A percentile compares a stretch with the other conserved stretches of the same genome.
These are phyloP conservation scores for Leccinum subspadiceum DNA, from an alignment of 1,284 basidiomycete species.

Conservation along the genomic window DNA sequence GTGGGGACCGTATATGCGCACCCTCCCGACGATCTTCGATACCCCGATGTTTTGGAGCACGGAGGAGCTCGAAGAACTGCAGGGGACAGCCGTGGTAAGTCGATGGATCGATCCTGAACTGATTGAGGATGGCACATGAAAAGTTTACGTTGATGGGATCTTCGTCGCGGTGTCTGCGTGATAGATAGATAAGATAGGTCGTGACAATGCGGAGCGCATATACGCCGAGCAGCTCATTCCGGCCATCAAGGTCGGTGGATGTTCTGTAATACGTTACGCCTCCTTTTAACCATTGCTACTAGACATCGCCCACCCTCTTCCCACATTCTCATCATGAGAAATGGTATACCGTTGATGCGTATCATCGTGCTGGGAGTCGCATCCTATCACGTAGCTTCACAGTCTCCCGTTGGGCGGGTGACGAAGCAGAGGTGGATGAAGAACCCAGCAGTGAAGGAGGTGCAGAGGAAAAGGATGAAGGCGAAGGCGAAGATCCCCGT, in stretches of 20 bases:
- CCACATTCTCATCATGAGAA: conserved; percentile 42
- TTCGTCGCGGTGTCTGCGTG: background rate
- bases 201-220: conserved; percentile 76
- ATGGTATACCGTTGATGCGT: conserved; percentile 73
- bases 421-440: conserved; percentile 22
- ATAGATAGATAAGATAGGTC: conserved; percentile 79
- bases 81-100: conserved; percentile 87
- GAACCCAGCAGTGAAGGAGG: conserved; percentile 24
- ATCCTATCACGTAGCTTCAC: conserved; percentile 91
- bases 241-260: conserved; percentile 54
- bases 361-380: conserved; percentile 91
- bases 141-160: background rate
- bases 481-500: conserved; percentile 16
- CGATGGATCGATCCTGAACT: conserved; percentile 35
- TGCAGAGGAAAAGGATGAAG: conserved; percentile 32
- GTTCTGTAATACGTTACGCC: background rate
- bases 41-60: conserved; percentile 96
- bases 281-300: background rate
- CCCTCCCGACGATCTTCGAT: conserved; percentile 74
- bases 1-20: conserved; percentile 40
- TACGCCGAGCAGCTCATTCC: conserved; percentile 69
- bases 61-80: conserved; percentile 72
- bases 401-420: conserved; percentile 58
- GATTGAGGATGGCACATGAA: background rate
- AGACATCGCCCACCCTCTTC: conserved; percentile 77